Evolutionary conservation across 164 flowering plant species (phyloP).

Genomic region (Stephania japonica): DNA sequence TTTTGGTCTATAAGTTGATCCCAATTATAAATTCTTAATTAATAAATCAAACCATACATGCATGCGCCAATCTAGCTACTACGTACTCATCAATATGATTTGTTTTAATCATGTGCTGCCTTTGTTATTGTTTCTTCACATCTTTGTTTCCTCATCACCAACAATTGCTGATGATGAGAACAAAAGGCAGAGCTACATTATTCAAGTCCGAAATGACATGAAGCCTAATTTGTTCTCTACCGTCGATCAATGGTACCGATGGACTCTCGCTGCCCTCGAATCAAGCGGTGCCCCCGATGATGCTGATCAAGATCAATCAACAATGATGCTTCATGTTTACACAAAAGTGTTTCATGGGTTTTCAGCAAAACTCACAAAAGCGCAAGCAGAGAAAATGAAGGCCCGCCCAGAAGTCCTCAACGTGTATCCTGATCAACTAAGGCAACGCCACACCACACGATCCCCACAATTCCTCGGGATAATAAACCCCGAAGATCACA

Average conservation of each 20-base stretch:
- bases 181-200: conserved; percentile 26
- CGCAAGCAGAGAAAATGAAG: conserved; percentile 24
- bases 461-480: conserved; percentile 42
- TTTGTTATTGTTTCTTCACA: background rate
- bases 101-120: no score
- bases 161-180: background rate
- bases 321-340: conserved; percentile 33
- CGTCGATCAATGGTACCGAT: conserved; percentile 43
- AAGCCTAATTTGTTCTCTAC: conserved; percentile 34
- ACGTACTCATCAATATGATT: no score
- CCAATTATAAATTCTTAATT: no score
- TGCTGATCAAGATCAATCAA: background rate
- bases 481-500: conserved; percentile 1
- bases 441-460: conserved; percentile 40
- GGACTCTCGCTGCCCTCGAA: conserved; percentile 15
- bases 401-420: conserved; percentile 23
- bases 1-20: no score
- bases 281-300: background rate
- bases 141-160: background rate
- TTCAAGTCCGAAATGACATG: conserved; percentile 34
- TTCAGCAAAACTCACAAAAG: conserved; percentile 30
- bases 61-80: no score
- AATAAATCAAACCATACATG: no score
- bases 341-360: conserved; percentile 51
- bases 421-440: conserved; percentile 31